Percentiles rank a stretch among this genome's conserved stretches.
These are phyloP conservation scores for Coprinopsis cinerea DNA, from an alignment of 768 basidiomycete genomes.

Conservation along the genomic window DNA sequence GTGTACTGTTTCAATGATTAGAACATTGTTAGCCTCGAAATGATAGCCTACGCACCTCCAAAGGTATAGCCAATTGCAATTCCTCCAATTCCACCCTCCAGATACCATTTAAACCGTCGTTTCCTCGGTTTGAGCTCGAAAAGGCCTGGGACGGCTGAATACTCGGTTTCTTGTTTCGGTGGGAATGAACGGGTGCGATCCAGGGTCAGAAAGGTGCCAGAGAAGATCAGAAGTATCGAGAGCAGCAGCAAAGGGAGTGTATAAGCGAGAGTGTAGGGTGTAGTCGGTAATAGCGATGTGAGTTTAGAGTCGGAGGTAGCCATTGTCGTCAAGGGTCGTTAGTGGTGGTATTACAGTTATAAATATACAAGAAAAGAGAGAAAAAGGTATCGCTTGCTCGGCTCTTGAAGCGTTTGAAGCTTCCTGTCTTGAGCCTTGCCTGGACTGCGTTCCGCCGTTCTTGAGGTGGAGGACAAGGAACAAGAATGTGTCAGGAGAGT, in stretches of 20 bases:
- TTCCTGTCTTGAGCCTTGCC: neutral
- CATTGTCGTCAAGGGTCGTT: neutral
- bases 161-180: constrained; percentile 29
- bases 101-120: constrained; percentile 27
- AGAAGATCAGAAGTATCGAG: constrained; percentile 52
- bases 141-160: constrained; percentile 25
- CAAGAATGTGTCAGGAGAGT: neutral
- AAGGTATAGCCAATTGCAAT: constrained; percentile 51
- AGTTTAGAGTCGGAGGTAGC: constrained; percentile 16
- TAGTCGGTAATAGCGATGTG: constrained; percentile 39
- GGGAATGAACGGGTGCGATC: constrained; percentile 63
- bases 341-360: neutral
- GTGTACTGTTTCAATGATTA: constrained; percentile 36
- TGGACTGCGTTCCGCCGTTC: neutral
- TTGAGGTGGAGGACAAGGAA: neutral
- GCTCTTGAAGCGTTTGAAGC: no score
- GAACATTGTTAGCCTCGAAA: constrained; percentile 5
- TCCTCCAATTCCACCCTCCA: constrained; percentile 64
- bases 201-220: constrained; percentile 68
- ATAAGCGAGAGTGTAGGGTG: constrained; percentile 50
- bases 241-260: constrained; percentile 53
- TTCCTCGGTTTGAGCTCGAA: constrained; percentile 26
- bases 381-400: neutral
- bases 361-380: neutral
- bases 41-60: constrained; percentile 39